Evolutionary conservation across 2,329 filamentous ascomycete species (phyloP).

Genomic region (Arachnopeziza araneosa): DNA sequence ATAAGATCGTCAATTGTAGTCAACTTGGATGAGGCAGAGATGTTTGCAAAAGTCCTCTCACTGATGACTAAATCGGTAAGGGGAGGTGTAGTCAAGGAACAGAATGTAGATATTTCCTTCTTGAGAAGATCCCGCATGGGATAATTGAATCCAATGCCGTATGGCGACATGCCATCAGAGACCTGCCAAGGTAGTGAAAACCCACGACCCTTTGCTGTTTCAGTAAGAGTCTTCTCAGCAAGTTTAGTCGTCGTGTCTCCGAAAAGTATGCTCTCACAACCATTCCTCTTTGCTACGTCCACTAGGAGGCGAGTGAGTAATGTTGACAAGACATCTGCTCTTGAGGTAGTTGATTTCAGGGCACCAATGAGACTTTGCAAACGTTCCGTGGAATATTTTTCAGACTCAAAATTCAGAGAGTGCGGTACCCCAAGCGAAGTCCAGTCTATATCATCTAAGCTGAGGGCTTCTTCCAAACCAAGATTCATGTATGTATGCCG

Average conservation of each 20-base stretch:
- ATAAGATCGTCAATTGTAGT: slow-evolving; percentile 90
- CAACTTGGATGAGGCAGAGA: slow-evolving; percentile 46
- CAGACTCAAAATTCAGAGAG: slow-evolving; percentile 6
- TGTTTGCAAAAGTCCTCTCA: slow-evolving; percentile 31
- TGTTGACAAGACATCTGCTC: slow-evolving; percentile 65
- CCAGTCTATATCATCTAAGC: slow-evolving; percentile 49
- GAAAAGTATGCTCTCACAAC: slow-evolving; percentile 69
- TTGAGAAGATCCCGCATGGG: slow-evolving; percentile 81
- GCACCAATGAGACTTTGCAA: slow-evolving; percentile 45
- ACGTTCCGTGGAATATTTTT: slow-evolving; percentile 29
- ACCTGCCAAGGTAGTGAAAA: slow-evolving; percentile 77
- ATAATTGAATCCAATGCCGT: slow-evolving; percentile 53
- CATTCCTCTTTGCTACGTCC: slow-evolving; percentile 51
- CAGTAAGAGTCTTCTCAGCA: slow-evolving; percentile 77
- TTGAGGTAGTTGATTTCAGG: slow-evolving; percentile 69
- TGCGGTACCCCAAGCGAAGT: slow-evolving; percentile 33
- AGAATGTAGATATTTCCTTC: slow-evolving; percentile 69
- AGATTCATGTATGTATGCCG: slow-evolving; percentile 57
- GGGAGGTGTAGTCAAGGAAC: slow-evolving; percentile 45
- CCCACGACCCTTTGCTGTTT: slow-evolving; percentile 87
- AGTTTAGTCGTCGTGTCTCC: slow-evolving; percentile 84
- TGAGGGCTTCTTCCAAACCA: slow-evolving; percentile 58
- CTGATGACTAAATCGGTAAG: slow-evolving; percentile 45
- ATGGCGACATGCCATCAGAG: slow-evolving; percentile 55
- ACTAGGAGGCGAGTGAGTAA: slow-evolving; percentile 69